Percentiles rank a stretch among this genome's conserved stretches.
Conservation (phyloP, 164 flowering plant species). For the Sextonia rubra region DNA sequence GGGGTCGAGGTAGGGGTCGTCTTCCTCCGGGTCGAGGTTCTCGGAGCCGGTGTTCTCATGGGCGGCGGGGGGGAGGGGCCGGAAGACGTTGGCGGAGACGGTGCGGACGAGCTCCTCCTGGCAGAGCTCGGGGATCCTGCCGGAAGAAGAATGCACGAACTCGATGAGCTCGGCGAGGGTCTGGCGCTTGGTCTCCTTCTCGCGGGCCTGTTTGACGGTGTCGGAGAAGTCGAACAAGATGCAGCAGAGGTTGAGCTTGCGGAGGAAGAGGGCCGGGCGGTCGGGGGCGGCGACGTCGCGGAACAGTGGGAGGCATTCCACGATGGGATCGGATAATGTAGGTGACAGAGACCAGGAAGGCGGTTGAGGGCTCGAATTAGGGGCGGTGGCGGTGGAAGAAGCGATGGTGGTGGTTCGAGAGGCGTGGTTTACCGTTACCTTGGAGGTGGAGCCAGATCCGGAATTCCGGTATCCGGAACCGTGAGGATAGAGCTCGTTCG, state of each 20-base stretch:
- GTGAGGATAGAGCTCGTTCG: constrained; percentile 7
- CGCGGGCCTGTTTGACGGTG: constrained; percentile 21
- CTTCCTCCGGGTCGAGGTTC: constrained; percentile 59
- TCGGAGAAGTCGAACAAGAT: constrained; percentile 33
- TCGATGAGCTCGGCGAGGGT: constrained; percentile 36
- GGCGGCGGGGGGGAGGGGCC: constrained; percentile 61
- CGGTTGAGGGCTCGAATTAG: too few species aligned
- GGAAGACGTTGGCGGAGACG: constrained; percentile 60
- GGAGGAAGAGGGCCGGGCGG: constrained; percentile 44
- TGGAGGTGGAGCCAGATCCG: constrained; percentile 31
- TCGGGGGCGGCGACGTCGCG: constrained; percentile 52
- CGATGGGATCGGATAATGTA: constrained; percentile 10
- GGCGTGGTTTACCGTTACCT: constrained; percentile 55
- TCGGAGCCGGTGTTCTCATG: constrained; percentile 67
- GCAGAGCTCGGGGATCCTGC: constrained; percentile 23
- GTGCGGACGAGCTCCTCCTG: constrained; percentile 45
- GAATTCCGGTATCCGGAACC: constrained; percentile 22
- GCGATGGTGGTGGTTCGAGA: constrained; percentile 32
- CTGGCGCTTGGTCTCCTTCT: constrained; percentile 37
- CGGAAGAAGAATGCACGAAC: constrained; percentile 32
- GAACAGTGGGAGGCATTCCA: constrained; percentile 51
- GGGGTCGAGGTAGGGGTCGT: constrained; percentile 67
- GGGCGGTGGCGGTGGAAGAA: constrained; percentile 8
- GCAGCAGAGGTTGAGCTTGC: constrained; percentile 38
- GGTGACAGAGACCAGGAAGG: too few species aligned